Base-by-base conservation (phyloP, 805 yeast species). In the Starmerella apis region DNA sequence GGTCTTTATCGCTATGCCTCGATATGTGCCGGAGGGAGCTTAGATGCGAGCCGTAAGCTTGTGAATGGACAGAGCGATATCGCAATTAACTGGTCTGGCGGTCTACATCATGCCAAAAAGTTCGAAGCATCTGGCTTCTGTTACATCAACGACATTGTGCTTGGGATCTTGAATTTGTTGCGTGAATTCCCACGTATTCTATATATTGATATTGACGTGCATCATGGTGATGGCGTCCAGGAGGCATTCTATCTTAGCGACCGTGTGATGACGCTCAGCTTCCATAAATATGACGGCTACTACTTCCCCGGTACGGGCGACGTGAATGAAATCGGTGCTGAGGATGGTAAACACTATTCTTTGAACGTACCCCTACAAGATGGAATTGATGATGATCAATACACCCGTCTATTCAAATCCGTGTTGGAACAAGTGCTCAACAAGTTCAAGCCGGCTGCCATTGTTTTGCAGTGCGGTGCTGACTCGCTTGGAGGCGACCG, bases 391-490 rank as follows among this genome's bases (percentile, higher is more conserved):
- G 98, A 92, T 66, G 85, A 78, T 32, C 78, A 85, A 22, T 83
- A 81, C 65, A 57, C 66, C 39, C 71, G 57, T 65, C 77, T 58
- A 67, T 79, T 64, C 64, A 84, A 81, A 68, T 80, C 92, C 16
- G 77, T 92, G 43, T 81, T 94, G 59, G 96, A 87, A 65, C 97
- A 96, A 2, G 76, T 87, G 37, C 83, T 94, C 55, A 74, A 79
- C 39, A 78, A 80, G 51, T 92, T 83, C 68, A 95, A 85, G 67
- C 99, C 99, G 1, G 79, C 94, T 8, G 96, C 95, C 0, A 83
- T 92, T 54, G 96, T 92, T n/a, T 77, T 88, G 56, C 99, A 92
- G 68, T 87, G 96, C 71, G 99, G 99, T 43, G 98, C 96, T 25
- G 99, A 92, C 65, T 88, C 97, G 1, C 73, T 92, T 46, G 86